Evolutionary conservation across 371 early-diverging fungal species (phyloP), one percentile per base, ranked within the genome.

Genomic region (Zopfochytrium polystomum): DNA sequence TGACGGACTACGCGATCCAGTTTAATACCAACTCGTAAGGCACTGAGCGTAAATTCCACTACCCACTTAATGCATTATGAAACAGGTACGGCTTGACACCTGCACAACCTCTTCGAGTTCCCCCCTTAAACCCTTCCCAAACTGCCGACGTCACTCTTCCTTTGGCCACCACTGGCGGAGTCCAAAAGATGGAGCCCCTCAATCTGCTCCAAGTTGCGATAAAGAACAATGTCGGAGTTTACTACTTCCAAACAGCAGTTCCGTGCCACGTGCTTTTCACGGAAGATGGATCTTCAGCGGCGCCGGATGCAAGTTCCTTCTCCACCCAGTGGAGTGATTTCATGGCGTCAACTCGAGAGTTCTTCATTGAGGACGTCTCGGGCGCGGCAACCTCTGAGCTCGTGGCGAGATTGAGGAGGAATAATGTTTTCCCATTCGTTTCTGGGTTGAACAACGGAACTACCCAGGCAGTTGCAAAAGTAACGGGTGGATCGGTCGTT

Each of bases 1-100:
- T 88, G 52, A 60, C 72, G 2, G 87, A 82, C 57, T 85, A 88
- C 70, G 88, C 88, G 0, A 83, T 88, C 44, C 88, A 88, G 65
- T 85, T 88, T 75, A 88, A 88, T 75, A 78, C 79, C 60, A 88
- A 88, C 75, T 58, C 66, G 73, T 80, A 54, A 29, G 54, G 23
- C n/a, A n/a, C 30, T 20, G 26, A n/a, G 9, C 3, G 5, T 30
- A n/a, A 56, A 22, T 38, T 52, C 33, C 25, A 18, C n/a, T 52
- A 35, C 26, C 56, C 48, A 33, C 42, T 52, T 29, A 27, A 34
- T 46, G 1, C 43, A 29, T 13, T n/a, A n/a, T n/a, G n/a, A n/a
- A 25, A 1, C 42, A 81, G 80, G 2, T 84, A 68, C 51, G 87
- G 83, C 0, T 30, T 87, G 22, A 63, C 69, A 52, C 85, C 86